Evolutionary conservation across 2,329 filamentous ascomycete genomes (phyloP).

Genomic region (Capronia coronata): DNA sequence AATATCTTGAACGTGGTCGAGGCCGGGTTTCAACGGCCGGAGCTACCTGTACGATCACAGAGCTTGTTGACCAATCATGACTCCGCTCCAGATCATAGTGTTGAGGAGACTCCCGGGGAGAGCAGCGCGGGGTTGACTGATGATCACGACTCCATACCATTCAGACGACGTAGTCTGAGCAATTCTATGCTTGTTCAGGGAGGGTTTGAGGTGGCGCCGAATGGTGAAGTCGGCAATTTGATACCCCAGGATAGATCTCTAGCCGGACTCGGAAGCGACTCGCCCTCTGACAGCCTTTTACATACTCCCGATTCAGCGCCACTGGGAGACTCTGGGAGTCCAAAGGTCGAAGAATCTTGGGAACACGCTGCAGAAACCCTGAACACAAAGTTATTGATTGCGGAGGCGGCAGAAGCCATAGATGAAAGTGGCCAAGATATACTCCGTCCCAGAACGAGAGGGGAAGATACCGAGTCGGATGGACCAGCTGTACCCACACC

Average conservation of each 20-base stretch:
- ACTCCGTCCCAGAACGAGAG: neutral
- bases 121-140: conserved; percentile 1
- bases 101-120: conserved; percentile 4
- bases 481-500: conserved; percentile 9
- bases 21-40: conserved; percentile 11
- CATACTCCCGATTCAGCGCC: neutral
- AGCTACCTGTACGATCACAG: conserved; percentile 15
- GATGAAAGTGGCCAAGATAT: neutral
- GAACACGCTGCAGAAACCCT: neutral
- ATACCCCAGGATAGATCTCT: neutral
- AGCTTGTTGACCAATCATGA: conserved; percentile 11
- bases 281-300: neutral
- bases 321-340: neutral
- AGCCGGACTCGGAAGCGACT: neutral
- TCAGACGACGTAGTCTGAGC: conserved; percentile 11
- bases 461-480: conserved; percentile 11
- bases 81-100: neutral
- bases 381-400: neutral
- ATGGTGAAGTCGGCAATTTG: neutral
- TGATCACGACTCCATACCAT: conserved; percentile 7
- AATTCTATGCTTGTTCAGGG: conserved; percentile 15
- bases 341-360: neutral
- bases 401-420: neutral
- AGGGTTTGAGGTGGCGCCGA: conserved; percentile 4
- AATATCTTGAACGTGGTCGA: conserved; percentile 30